Evolutionary conservation across 176 grass and related monocot genomes (phyloP), one percentile per base, ranked within the genome.

Genomic region (Cenchrus fungigraminus): DNA sequence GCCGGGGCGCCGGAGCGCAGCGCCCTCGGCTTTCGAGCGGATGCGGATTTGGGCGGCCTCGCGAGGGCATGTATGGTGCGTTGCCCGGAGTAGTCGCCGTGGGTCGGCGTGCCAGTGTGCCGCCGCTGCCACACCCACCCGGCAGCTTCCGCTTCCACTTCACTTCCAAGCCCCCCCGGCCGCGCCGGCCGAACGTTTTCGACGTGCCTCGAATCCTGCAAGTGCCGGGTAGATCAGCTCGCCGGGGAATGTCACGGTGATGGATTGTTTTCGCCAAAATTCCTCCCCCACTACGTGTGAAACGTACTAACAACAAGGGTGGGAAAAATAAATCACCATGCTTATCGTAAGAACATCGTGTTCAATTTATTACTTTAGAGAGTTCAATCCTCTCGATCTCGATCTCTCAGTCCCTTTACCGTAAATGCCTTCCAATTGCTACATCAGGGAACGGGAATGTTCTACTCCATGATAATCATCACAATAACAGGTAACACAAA

Each of bases 21-120:
- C 65, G 73, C 22, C 22, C 87, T 83, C 74, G 79, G 61, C 43
- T 44, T 20, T 4, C 68, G 84, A 34, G 54, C 0, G 11, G 6
- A 6, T 28, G 25, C 15, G 76, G 77, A 86, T 89, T 91, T 77
- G 90, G 81, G 67, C 87, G 78, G 92, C 22, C 28, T 46, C 2
- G 25, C 13, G 53, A 71, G 81, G 51, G 87, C 87, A 94, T 78
- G 79, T 72, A 6, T 20, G 13, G 43, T 53, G 9, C 61, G 78
- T 22, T 0, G 4, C 64, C 32, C 40, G 32, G 32, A 44, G 65
- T 3, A 46, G 45, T 6, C 12, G 59, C 64, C 31, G 37, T 57
- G 32, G 65, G 17, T 44, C 65, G 34, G 52, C 79, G 79, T 70
- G 79, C 29, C 44, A 6, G 42, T 28, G 9, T 34, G 37, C 37